Conservation (phyloP, 1,284 basidiomycete species). For the Schizophyllum commune region DNA sequence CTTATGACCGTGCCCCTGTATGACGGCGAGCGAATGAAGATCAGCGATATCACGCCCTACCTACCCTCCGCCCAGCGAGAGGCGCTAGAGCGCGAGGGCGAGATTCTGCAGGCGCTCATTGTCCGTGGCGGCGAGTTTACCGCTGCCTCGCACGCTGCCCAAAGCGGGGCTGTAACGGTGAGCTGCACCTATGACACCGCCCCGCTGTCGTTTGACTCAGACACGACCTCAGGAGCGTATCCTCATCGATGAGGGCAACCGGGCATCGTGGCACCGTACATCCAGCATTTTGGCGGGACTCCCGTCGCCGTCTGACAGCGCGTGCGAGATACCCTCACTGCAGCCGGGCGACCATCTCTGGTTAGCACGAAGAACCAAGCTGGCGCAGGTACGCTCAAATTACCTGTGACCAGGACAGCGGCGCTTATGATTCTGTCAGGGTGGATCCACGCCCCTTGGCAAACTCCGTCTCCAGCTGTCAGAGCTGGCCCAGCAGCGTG, state of each 20-base stretch:
- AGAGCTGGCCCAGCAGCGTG: slow-evolving; percentile 51
- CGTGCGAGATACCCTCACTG: slow-evolving; percentile 29
- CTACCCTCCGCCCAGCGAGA: slow-evolving; percentile 31
- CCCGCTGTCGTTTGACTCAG: background rate
- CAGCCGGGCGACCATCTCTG: slow-evolving; percentile 37
- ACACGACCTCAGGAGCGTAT: slow-evolving; percentile 36
- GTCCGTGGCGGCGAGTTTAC: background rate
- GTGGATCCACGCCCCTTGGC: slow-evolving; percentile 80
- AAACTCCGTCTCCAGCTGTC: slow-evolving; percentile 64
- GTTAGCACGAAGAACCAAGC: slow-evolving; percentile 31
- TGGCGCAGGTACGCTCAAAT: slow-evolving; percentile 25
- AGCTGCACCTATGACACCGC: background rate
- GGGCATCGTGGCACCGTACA: slow-evolving; percentile 15
- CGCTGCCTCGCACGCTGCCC: slow-evolving; percentile 41
- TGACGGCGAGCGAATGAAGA: slow-evolving; percentile 27
- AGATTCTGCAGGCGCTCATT: slow-evolving; percentile 36
- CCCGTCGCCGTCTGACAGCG: slow-evolving; percentile 9
- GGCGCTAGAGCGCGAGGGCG: slow-evolving; percentile 28
- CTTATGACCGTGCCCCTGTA: slow-evolving; percentile 9
- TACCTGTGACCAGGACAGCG: background rate
- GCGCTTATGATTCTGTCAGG: slow-evolving; percentile 34
- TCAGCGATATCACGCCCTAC: slow-evolving; percentile 41
- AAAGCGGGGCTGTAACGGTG: background rate
- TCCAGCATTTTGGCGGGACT: slow-evolving; percentile 6
- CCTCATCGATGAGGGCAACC: slow-evolving; percentile 34